phyloP scores from a whole-genome alignment of 768 basidiomycete species.

The Pulveroboletus sp. region DNA sequence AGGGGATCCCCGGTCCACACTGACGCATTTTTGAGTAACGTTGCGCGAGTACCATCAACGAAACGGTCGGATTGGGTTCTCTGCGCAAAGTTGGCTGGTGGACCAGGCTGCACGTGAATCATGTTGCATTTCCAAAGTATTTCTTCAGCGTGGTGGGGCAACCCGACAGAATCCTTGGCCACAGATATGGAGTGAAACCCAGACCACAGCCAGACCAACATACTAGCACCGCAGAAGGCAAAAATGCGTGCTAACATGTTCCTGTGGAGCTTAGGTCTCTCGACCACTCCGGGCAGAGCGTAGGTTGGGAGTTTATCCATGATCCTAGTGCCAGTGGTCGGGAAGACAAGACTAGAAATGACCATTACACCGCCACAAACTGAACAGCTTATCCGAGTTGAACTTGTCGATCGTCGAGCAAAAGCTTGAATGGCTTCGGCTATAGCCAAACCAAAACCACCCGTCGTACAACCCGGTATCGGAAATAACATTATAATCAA shows the following conservation, averaged over 20 bases:
- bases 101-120: constrained; percentile 35
- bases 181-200: constrained; percentile 11
- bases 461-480: constrained; percentile 58
- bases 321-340: not conserved
- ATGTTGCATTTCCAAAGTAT: constrained; percentile 32
- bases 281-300: constrained; percentile 1
- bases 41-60: constrained; percentile 34
- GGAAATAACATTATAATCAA: constrained; percentile 64
- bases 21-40: constrained; percentile 44
- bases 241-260: constrained; percentile 14
- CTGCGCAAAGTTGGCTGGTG: constrained; percentile 30
- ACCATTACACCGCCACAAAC: constrained; percentile 9
- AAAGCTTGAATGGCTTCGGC: constrained; percentile 3
- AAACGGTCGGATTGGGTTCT: constrained; percentile 37
- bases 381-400: not conserved
- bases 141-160: constrained; percentile 29
- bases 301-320: constrained; percentile 30
- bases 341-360: no score
- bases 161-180: constrained; percentile 9
- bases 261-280: constrained; percentile 10
- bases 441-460: constrained; percentile 33
- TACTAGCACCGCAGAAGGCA: constrained; percentile 14
- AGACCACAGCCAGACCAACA: constrained; percentile 18
- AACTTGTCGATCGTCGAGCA: not conserved
- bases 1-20: constrained; percentile 47